phyloP scores from a whole-genome alignment of 805 yeast species.

The Sugiyamaella chiloensis region DNA sequence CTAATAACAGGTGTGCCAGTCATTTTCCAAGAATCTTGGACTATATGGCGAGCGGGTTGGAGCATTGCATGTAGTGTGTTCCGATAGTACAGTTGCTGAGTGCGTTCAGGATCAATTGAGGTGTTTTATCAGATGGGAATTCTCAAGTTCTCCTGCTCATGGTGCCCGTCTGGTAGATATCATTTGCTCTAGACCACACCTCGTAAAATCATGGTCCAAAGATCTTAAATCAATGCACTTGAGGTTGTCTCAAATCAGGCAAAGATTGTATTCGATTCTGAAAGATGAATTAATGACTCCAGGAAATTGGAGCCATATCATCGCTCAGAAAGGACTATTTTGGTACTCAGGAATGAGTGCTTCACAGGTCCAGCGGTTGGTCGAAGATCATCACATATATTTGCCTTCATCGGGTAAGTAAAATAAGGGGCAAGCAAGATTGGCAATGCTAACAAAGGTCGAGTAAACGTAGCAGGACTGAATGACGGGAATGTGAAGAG shows the following conservation, averaged over 20 bases:
- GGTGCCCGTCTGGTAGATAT: slow-evolving; percentile 87
- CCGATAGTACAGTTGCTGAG: slow-evolving; percentile 41
- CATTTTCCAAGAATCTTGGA: slow-evolving; percentile 94
- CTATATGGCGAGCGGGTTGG: slow-evolving; percentile 97
- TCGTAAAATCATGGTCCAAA: slow-evolving; percentile 72
- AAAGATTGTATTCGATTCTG: slow-evolving; percentile 56
- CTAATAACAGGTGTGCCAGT: slow-evolving; percentile 45
- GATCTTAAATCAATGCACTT: slow-evolving; percentile 84
- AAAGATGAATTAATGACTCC: slow-evolving; percentile 62
- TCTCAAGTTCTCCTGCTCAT: slow-evolving; percentile 90
- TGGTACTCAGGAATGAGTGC: slow-evolving; percentile 82
- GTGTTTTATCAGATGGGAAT: slow-evolving; percentile 71
- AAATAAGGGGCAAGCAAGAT: no score
- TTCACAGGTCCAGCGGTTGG: slow-evolving; percentile 68
- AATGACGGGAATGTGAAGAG: slow-evolving; percentile 69
- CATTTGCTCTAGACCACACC: slow-evolving; percentile 59
- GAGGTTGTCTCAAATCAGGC: slow-evolving; percentile 76
- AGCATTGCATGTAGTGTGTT: slow-evolving; percentile 68
- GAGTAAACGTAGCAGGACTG: slow-evolving; percentile 91
- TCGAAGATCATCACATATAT: slow-evolving; percentile 68
- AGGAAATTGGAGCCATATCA: slow-evolving; percentile 88
- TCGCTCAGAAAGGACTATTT: slow-evolving; percentile 90
- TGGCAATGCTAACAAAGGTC: slow-evolving; percentile 48
- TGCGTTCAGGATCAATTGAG: slow-evolving; percentile 74
- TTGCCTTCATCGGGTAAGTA: slow-evolving; percentile 47